A percentile compares a stretch with the other conserved stretches of the same genome.
These are phyloP conservation scores for Vitis hybrid DNA, from an alignment of 177 flowering plant genomes.

Conservation along the genomic window DNA sequence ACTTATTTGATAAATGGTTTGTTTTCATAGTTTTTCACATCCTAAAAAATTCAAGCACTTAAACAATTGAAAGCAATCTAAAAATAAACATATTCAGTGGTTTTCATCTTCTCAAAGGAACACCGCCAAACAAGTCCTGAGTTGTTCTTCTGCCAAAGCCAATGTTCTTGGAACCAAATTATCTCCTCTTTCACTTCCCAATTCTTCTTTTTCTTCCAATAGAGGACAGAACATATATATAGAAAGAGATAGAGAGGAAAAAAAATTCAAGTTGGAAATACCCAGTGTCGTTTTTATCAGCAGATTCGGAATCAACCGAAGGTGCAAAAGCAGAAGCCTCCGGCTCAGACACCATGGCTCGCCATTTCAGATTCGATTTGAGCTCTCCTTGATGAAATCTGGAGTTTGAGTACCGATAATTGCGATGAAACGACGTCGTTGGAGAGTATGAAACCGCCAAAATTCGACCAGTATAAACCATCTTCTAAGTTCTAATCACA, in stretches of 20 bases:
- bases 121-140: too few relatives aligned
- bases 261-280: constrained; percentile 13
- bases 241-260: too few relatives aligned
- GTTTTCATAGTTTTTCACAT: too few relatives aligned
- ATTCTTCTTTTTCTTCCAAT: not conserved
- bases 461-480: constrained; percentile 43
- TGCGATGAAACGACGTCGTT: constrained; percentile 17
- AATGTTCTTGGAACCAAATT: too few relatives aligned
- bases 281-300: constrained; percentile 45
- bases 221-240: not conserved
- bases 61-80: too few relatives aligned
- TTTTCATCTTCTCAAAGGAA: too few relatives aligned
- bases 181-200: not conserved
- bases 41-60: too few relatives aligned
- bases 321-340: constrained; percentile 54
- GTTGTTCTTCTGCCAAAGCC: too few relatives aligned
- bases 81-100: too few relatives aligned
- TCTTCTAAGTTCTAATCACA: constrained; percentile 6
- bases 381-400: constrained; percentile 18
- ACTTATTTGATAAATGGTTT: too few relatives aligned
- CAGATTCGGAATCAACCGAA: constrained; percentile 43
- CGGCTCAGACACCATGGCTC: constrained; percentile 42
- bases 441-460: constrained; percentile 26
- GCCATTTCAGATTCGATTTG: constrained; percentile 29
- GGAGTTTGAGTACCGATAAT: constrained; percentile 8